Evolutionary conservation across 2,329 filamentous ascomycete genomes (phyloP).

Genomic region (Colletotrichum gigasporum): DNA sequence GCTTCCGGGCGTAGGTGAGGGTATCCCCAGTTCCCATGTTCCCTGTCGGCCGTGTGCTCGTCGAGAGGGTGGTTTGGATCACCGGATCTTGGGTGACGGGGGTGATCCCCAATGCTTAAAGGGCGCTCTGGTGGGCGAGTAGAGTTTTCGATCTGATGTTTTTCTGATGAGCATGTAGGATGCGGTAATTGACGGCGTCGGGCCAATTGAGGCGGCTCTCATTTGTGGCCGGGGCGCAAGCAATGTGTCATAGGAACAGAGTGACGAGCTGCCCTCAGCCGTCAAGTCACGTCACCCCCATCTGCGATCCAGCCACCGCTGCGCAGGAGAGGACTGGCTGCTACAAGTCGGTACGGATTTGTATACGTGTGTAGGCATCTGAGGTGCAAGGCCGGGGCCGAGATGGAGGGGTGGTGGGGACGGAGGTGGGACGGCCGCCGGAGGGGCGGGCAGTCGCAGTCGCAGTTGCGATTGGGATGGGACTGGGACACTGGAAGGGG

Average conservation of each 20-base stretch:
- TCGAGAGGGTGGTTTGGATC: background rate
- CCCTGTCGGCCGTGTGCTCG: background rate
- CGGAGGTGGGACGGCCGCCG: background rate
- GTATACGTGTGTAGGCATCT: no score
- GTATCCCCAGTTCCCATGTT: constrained; percentile 3
- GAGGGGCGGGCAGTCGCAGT: constrained; percentile 1
- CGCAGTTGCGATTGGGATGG: constrained; percentile 9
- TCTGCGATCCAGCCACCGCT: background rate
- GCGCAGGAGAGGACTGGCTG: no score
- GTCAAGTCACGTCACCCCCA: constrained; percentile 9
- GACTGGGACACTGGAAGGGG: background rate
- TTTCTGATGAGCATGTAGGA: background rate
- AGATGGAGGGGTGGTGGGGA: constrained; percentile 6
- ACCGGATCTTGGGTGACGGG: constrained; percentile 13
- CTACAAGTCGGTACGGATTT: no score
- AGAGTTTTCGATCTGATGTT: background rate
- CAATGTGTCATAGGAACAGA: background rate
- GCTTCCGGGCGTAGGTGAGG: constrained; percentile 14
- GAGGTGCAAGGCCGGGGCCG: background rate
- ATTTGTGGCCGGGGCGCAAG: background rate
- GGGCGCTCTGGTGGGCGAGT: background rate
- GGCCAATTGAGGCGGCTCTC: background rate
- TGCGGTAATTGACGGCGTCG: background rate
- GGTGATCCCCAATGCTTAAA: background rate
- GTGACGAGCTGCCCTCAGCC: background rate